Evolutionary conservation across 208 protist species (phyloP).

Genomic region (Herpetomonas tarakana): DNA sequence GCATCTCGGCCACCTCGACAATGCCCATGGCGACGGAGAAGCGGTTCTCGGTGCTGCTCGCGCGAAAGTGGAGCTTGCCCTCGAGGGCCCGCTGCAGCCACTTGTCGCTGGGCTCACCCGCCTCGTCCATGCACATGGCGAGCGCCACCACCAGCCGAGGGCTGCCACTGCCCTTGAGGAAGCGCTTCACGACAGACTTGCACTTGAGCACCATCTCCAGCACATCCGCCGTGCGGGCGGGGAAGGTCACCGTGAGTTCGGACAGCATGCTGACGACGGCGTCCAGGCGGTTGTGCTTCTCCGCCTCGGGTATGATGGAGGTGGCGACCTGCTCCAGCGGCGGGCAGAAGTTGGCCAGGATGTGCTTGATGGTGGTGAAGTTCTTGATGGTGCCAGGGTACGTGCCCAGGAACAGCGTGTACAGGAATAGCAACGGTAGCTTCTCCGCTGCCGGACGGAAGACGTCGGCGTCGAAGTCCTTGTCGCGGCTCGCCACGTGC

Average conservation of each 20-base stretch:
- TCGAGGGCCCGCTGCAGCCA: slow-evolving; percentile 83
- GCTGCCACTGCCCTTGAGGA: slow-evolving; percentile 66
- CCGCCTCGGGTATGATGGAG: slow-evolving; percentile 65
- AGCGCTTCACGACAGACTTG: slow-evolving; percentile 60
- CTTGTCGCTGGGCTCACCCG: slow-evolving; percentile 66
- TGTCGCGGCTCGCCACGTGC: slow-evolving; percentile 76
- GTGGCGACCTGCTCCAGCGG: slow-evolving; percentile 56
- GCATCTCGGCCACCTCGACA: slow-evolving; percentile 82
- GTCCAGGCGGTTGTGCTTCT: slow-evolving; percentile 57
- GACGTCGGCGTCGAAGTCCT: slow-evolving; percentile 72
- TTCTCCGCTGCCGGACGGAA: slow-evolving; percentile 59
- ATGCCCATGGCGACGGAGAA: slow-evolving; percentile 85
- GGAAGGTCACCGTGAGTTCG: slow-evolving; percentile 63
- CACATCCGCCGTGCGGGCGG: slow-evolving; percentile 61
- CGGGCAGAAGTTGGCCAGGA: slow-evolving; percentile 55
- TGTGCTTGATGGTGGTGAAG: slow-evolving; percentile 59
- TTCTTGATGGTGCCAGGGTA: slow-evolving; percentile 80
- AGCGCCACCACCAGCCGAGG: slow-evolving; percentile 80
- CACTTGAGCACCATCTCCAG: slow-evolving; percentile 70
- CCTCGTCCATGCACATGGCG: slow-evolving; percentile 89
- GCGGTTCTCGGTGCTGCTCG: slow-evolving; percentile 81
- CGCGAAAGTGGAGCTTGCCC: slow-evolving; percentile 78
- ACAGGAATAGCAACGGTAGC: slow-evolving; percentile 74
- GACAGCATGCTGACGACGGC: slow-evolving; percentile 73
- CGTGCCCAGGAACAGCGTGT: slow-evolving; percentile 58